Base-by-base conservation (phyloP, 1,284 basidiomycete species). In the Naganishia liquefaciens region DNA sequence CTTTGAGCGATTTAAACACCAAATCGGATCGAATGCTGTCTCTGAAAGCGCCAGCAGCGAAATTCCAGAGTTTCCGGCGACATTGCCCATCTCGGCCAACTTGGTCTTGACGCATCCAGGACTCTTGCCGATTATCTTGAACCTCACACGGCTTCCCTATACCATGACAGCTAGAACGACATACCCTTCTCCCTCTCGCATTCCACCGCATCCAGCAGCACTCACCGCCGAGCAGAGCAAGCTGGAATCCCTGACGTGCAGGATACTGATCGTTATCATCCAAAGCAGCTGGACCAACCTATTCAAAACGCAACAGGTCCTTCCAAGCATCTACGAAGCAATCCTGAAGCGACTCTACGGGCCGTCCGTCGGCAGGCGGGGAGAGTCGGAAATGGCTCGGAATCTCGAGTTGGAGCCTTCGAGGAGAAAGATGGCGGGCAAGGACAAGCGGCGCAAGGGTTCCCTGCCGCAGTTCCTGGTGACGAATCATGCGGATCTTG, bases 241-340 rank as follows among this genome's bases (percentile, higher is more conserved):
- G 37, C n/a, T 58, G 42, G 63, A 61, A 54, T 13, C 23, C 21
- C 51, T 64, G 4, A 46, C 64, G 7, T 68, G 60, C 46, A 52
- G 66, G 21, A 42, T 68, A 28, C 23, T 68, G 28, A 60, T 68
- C 28, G 66, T 64, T 28, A 46, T 63, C 23, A 17, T 65, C 10
- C 63, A 64, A 42, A 64, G 63, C 42, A 68, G 51, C 37, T 63
- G 62, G 63, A 47, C 61, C 33, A 68, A 68, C 37, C 58, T 68
- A 15, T 68, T 68, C 49, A 53, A 62, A 40, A 28, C 47, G 10
- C 46, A 46, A 37, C 54, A 57, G 33, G 42, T 50, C 23, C 28
- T 68, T 23, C 57, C 57, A 21, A 64, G 66, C 25, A 25, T 65
- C 19, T 60, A 57, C 7, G 66, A 63, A 44, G 63, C 50, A 15